Evolutionary conservation across 169 alveolate genomes (phyloP).

Genomic region (Plasmodium vinckei): DNA sequence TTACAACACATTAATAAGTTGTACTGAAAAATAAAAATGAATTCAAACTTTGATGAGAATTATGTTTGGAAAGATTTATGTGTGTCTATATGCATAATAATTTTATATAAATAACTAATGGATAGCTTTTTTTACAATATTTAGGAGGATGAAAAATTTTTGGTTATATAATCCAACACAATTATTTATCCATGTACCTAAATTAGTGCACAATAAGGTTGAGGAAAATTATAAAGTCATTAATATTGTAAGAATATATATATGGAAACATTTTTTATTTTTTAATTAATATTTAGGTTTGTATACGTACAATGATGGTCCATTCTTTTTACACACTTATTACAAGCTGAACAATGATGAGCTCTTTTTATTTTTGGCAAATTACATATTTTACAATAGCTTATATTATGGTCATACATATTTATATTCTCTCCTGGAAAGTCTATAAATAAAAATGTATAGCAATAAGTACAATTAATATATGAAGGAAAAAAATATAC

Average conservation of each 20-base stretch:
- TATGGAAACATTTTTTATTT: not conserved
- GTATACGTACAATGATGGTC: conserved; percentile 90
- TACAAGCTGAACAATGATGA: conserved; percentile 91
- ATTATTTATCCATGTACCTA: conserved; percentile 87
- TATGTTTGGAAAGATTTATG: not conserved
- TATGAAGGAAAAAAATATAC: not conserved
- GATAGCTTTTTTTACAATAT: conserved; percentile 18
- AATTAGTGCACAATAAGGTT: not conserved
- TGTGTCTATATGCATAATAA: too few relatives aligned
- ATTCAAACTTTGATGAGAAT: not conserved
- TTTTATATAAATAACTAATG: too few relatives aligned
- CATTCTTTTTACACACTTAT: conserved; percentile 89
- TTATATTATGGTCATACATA: conserved; percentile 1
- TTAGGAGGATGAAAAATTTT: conserved; percentile 84
- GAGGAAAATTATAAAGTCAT: not conserved
- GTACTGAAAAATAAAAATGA: conserved; percentile 36
- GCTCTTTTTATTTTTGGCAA: conserved; percentile 79
- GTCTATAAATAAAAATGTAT: not conserved
- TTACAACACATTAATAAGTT: conserved; percentile 34
- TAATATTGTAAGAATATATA: not conserved
- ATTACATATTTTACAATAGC: conserved; percentile 42
- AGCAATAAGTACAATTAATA: conserved; percentile 4
- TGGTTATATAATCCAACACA: conserved; percentile 92
- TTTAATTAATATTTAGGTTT: not conserved
- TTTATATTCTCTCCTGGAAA: conserved; percentile 1